Conservation (phyloP, 257 asterid species). For the Jasminum sambac region DNA sequence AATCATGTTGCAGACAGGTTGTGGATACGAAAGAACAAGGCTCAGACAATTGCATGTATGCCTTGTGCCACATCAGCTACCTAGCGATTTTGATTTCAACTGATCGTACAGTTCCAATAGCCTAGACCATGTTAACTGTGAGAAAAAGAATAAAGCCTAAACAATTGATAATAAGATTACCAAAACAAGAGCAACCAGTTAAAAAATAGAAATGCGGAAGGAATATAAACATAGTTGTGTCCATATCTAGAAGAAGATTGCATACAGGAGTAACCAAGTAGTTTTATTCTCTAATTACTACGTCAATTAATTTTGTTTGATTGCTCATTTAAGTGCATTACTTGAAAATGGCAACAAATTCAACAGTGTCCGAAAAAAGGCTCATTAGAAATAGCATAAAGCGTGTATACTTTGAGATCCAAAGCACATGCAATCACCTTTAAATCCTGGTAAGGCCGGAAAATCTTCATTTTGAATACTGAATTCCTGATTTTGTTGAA, state of each 20-base stretch:
- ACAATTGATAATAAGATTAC: neutral
- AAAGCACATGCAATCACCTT: constrained; percentile 53
- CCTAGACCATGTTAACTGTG: neutral
- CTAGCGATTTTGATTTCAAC: neutral
- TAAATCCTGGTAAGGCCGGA: constrained; percentile 96
- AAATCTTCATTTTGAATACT: constrained; percentile 99
- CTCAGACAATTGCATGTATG: neutral
- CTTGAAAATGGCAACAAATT: neutral
- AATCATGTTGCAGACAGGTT: neutral
- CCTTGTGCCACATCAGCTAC: neutral
- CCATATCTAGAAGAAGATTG: constrained; percentile 10
- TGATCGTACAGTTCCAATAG: neutral
- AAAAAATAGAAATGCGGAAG: neutral
- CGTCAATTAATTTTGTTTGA: neutral
- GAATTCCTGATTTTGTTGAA: constrained; percentile 97
- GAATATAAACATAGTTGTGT: constrained; percentile 4
- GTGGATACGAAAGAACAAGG: neutral
- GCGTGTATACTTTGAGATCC: neutral
- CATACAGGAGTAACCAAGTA: neutral
- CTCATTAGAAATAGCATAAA: constrained; percentile 7
- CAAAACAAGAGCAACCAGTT: neutral
- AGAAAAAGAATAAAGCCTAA: neutral
- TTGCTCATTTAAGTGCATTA: constrained; percentile 9
- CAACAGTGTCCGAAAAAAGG: neutral
- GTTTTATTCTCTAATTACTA: constrained; percentile 2